Conservation (phyloP, 2,329 filamentous ascomycete species). For the Metarhizium humberi region DNA sequence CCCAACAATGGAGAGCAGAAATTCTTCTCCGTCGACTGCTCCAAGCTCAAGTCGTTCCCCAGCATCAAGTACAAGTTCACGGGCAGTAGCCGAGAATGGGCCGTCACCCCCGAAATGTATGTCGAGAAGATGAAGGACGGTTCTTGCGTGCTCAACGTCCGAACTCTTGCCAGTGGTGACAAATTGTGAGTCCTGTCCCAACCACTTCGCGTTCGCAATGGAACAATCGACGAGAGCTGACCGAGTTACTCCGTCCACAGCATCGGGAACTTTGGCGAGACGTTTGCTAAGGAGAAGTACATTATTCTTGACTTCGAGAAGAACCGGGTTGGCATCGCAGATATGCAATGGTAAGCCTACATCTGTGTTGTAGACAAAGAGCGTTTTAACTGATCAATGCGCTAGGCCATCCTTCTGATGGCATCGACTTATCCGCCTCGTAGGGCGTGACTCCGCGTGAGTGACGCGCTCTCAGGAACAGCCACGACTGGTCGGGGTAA, state of each 20-base stretch:
- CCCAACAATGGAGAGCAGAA: slow-evolving; percentile 11
- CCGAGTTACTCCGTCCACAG: background rate
- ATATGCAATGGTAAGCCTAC: slow-evolving; percentile 4
- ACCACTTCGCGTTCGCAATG: background rate
- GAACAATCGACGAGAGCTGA: background rate
- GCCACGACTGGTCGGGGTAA: background rate
- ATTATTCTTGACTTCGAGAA: slow-evolving; percentile 10
- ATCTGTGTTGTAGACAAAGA: background rate
- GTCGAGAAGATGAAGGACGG: slow-evolving; percentile 8
- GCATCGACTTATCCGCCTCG: background rate
- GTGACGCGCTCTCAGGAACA: background rate
- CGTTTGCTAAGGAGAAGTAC: slow-evolving; percentile 12
- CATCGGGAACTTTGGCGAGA: slow-evolving; percentile 14
- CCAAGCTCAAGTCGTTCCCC: slow-evolving; percentile 6
- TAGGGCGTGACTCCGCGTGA: too few species aligned
- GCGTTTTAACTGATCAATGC: background rate
- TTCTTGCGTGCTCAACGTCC: slow-evolving; percentile 11
- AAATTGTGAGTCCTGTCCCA: slow-evolving; percentile 8
- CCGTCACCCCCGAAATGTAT: slow-evolving; percentile 8
- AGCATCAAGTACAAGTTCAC: slow-evolving; percentile 8
- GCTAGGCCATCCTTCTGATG: background rate
- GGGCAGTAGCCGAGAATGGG: slow-evolving; percentile 9
- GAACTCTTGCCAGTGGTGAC: slow-evolving; percentile 9
- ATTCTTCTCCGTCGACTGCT: slow-evolving; percentile 11
- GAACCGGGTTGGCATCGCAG: slow-evolving; percentile 5